These are phyloP conservation scores for Kodamaea hsintzibuensis DNA, from an alignment of 805 yeast genomes.

Conservation along the genomic window DNA sequence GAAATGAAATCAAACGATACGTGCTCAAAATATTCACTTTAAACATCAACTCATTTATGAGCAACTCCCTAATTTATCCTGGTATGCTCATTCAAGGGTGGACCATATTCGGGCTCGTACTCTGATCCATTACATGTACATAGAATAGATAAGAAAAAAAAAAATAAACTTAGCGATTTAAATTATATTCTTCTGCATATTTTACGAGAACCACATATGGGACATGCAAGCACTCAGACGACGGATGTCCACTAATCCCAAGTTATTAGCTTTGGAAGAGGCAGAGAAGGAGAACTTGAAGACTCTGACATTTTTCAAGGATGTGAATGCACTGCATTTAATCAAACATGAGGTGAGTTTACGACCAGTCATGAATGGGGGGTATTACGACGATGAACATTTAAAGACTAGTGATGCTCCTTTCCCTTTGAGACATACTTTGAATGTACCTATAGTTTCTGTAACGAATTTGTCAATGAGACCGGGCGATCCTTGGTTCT, in stretches of 20 bases:
- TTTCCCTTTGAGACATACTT: conserved; percentile 28
- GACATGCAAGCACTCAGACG: neutral
- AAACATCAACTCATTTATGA: too few relatives aligned
- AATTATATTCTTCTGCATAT: neutral
- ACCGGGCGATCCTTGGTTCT: conserved; percentile 39
- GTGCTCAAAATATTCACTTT: too few relatives aligned
- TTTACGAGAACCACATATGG: neutral
- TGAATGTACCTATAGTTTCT: conserved; percentile 33
- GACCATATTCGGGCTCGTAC: neutral
- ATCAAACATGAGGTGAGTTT: conserved; percentile 2
- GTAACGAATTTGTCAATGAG: conserved; percentile 31
- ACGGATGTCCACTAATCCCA: conserved; percentile 1
- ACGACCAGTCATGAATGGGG: conserved; percentile 3
- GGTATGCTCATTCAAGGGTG: too few relatives aligned
- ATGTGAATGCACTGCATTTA: neutral
- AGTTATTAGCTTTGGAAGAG: neutral
- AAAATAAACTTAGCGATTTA: neutral
- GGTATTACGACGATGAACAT: conserved; percentile 4
- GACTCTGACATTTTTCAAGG: conserved; percentile 1
- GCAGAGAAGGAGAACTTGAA: neutral
- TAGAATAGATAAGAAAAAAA: neutral
- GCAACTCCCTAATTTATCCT: too few relatives aligned
- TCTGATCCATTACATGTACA: neutral
- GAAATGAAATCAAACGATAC: too few relatives aligned
- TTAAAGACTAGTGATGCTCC: conserved; percentile 6